These are phyloP conservation scores for Entomophthora muscae DNA, from an alignment of 371 early-diverging fungal genomes.

Conservation along the genomic window DNA sequence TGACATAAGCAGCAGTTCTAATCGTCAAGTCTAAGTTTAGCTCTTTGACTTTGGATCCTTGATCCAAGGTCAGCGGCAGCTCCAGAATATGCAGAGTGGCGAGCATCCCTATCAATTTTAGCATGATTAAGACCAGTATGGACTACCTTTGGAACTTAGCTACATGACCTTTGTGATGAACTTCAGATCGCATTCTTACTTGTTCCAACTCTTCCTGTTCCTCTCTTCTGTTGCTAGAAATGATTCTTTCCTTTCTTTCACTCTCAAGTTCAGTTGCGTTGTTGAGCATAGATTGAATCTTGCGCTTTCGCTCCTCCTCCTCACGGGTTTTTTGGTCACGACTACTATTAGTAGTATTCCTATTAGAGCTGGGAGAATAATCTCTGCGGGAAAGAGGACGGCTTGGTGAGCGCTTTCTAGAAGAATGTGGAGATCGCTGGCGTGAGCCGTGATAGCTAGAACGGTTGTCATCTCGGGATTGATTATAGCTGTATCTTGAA, in stretches of 20 bases:
- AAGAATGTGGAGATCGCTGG: not conserved
- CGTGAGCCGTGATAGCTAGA: not conserved
- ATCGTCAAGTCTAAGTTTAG: conserved; percentile 4
- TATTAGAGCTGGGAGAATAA: too few species aligned
- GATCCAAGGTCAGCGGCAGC: not conserved
- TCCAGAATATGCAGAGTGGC: not conserved
- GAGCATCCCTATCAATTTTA: not conserved
- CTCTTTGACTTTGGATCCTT: not conserved
- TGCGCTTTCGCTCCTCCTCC: not conserved
- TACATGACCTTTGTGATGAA: not conserved
- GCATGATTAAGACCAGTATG: not conserved
- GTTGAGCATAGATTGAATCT: not conserved
- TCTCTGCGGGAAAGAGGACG: too few species aligned
- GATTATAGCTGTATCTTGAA: not conserved
- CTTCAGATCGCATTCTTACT: conserved; percentile 1
- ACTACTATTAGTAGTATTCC: too few species aligned
- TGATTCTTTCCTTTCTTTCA: not conserved
- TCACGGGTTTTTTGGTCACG: not conserved
- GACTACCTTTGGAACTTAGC: not conserved
- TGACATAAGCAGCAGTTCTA: too few species aligned
- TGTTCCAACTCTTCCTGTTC: conserved; percentile 3
- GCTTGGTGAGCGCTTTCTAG: not conserved
- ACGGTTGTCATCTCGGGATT: not conserved
- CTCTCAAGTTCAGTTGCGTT: not conserved
- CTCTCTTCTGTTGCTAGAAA: conserved; percentile 6